Base-by-base conservation (phyloP, 768 basidiomycete genomes). In the Leucocoprinus sp. region DNA sequence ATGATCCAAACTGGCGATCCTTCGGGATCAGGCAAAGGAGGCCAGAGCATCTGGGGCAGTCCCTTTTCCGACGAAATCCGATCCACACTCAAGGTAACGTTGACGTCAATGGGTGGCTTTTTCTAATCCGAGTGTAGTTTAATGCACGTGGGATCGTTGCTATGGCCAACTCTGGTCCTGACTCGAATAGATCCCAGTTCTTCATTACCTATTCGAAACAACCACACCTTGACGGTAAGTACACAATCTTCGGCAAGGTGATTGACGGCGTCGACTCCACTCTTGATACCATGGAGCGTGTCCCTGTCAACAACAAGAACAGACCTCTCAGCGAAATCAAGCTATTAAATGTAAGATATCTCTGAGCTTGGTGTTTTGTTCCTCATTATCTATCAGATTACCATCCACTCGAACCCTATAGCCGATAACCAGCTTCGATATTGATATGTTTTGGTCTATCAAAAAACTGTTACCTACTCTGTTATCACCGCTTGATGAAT, bases 201-300 rank as follows among this genome's bases (percentile, higher is more conserved):
- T 91, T 91, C 60, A 74, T 93, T 57, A 81, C 89, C 2, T 97
- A 97, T 59, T 69, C 84, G 2, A 98, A 98, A 61, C 95, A 97
- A 55, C 66, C 88, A 0, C 93, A 96, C 60, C 76, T 99, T 12
- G 95, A 99, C 59, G 83, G 83, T 52, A 97, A 96, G 60, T 86
- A 88, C 64, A 91, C 91, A 12, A 96, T 97, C 42, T 82, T 98
- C 50, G 95, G 92, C 46, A 91, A 86, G 70, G 93, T 99, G n/a
- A 98, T 99, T 54, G 96, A 99, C 58, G 96, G 96, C 15, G 77
- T 76, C n/a, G 93, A 99, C 59, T 80, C 89, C 3, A 89, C 93
- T 4, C 66, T 99, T 36, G 96, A 98, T 55, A 74, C 76, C n/a
- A 91, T 97, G 78, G 96, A 98, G 61, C 78, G 82, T 18, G 81